Conservation (phyloP, 805 yeast genomes). For the Starmerella powellii region DNA sequence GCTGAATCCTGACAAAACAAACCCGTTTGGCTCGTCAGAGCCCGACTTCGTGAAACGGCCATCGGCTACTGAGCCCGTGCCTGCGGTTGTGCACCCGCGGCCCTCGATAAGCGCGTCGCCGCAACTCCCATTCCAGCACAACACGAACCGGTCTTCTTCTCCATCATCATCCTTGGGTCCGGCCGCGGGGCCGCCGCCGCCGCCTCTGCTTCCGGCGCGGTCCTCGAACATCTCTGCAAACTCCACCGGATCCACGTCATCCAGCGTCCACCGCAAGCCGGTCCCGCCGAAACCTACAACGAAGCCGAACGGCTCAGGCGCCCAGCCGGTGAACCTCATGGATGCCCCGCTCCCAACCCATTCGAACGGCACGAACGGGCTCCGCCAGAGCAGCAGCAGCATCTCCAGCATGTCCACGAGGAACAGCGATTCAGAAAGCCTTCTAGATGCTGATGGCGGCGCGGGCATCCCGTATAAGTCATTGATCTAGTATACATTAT, state of each 20-base stretch:
- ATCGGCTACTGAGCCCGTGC: not conserved
- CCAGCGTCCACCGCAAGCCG: slow-evolving; percentile 10
- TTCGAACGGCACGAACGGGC: not conserved
- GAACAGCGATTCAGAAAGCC: slow-evolving; percentile 2
- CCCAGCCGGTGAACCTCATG: slow-evolving; percentile 5
- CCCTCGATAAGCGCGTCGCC: not conserved
- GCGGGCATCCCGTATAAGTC: slow-evolving; percentile 11
- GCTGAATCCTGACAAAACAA: slow-evolving; percentile 56
- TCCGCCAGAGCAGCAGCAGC: slow-evolving; percentile 4
- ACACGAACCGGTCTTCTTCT: too few species aligned
- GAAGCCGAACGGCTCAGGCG: too few species aligned
- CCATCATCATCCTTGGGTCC: too few species aligned
- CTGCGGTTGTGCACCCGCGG: not conserved
- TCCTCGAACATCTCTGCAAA: too few species aligned
- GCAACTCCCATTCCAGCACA: too few species aligned
- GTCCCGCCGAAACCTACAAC: not conserved
- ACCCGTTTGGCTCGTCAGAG: slow-evolving; percentile 48
- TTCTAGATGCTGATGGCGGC: slow-evolving; percentile 12
- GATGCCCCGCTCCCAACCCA: slow-evolving; percentile 9
- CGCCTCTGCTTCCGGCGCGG: too few species aligned
- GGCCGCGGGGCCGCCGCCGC: too few species aligned
- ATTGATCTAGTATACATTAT: slow-evolving; percentile 12
- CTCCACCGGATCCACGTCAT: too few species aligned
- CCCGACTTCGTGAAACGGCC: slow-evolving; percentile 39
- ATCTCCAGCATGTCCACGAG: slow-evolving; percentile 6